Evolutionary conservation across 2,329 filamentous ascomycete species (phyloP), one percentile per base, ranked within the genome.

Genomic region (Verruconis gallopava): DNA sequence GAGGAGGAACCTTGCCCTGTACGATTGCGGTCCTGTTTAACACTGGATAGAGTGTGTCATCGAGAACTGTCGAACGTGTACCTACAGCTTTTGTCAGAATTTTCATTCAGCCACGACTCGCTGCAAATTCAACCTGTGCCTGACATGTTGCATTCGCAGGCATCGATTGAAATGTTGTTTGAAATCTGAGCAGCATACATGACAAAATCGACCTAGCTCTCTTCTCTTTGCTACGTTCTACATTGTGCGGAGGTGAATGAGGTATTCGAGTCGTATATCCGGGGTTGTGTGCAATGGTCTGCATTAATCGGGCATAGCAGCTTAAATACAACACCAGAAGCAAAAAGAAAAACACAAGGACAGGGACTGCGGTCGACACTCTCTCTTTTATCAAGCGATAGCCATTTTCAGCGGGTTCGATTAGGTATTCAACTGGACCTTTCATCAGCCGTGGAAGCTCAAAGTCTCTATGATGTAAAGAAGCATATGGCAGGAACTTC

Each of bases 261-360:
- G 14, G 15, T 19, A 12, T 38, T 9, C 20, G 37, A 5, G 9
- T 79, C 1, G 88, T 70, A 42, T 85, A 73, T 3, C 85, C 88
- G 0, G 86, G 81, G 49, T 86, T 73, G 50, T 67, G 67, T 45
- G 75, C 71, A 39, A 93, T 77, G 22, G 74, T 72, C 47, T 77
- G 63, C 33, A 88, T 59, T 6, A 88, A 72, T 48, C 86, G 80
- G 15, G 81, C 54, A 59, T 93, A 95, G 15, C 79, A 71, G 21
- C 67, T 52, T 18, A 79, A 55, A 53, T 85, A 73, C 21, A 81
- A 67, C 13, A 82, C 50, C 35, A 94, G 66, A 42, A 93, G 67
- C 41, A 88, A 40, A 53, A 81, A 81, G 61, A 84, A 86, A 18
- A 88, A 60, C 20, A 77, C 72, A 35, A 93, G 66, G 43, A 94